A percentile compares a stretch with the other conserved stretches of the same genome.
phyloP scores from a whole-genome alignment of 768 basidiomycete species.

The Asterophora lycoperdoides region DNA sequence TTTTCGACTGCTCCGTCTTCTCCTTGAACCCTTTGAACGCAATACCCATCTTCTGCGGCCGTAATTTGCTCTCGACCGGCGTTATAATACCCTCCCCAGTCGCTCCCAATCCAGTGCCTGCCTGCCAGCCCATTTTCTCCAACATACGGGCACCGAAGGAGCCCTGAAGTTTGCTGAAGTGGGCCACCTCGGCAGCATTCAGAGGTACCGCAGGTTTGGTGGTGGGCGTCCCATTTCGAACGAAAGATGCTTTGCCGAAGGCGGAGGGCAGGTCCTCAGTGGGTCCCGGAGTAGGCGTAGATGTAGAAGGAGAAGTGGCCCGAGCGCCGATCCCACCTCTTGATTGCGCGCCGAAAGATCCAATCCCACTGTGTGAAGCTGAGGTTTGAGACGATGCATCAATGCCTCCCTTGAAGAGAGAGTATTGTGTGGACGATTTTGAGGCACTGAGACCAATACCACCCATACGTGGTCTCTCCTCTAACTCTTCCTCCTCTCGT shows the following conservation, averaged over 20 bases:
- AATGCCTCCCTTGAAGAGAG: slow-evolving; percentile 21
- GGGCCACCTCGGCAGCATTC: slow-evolving; percentile 62
- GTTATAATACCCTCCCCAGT: slow-evolving; percentile 80
- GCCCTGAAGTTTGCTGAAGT: slow-evolving; percentile 75
- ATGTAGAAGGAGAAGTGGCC: slow-evolving; percentile 21
- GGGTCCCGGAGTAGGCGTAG: slow-evolving; percentile 13
- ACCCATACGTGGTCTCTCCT: slow-evolving; percentile 34
- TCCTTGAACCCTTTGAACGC: slow-evolving; percentile 86
- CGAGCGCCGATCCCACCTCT: slow-evolving; percentile 27
- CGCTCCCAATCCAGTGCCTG: slow-evolving; percentile 74
- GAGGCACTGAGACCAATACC: slow-evolving; percentile 39
- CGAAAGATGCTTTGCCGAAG: slow-evolving; percentile 43
- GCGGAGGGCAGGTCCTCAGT: slow-evolving; percentile 35
- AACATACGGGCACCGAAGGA: slow-evolving; percentile 88
- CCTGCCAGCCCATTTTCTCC: slow-evolving; percentile 92
- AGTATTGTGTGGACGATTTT: slow-evolving; percentile 1
- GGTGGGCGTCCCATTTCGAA: slow-evolving; percentile 46
- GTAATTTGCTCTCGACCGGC: slow-evolving; percentile 80
- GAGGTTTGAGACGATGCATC: slow-evolving; percentile 22
- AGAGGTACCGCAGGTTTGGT: slow-evolving; percentile 50
- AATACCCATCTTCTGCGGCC: slow-evolving; percentile 84
- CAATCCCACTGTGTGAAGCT: slow-evolving; percentile 39
- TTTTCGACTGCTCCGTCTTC: slow-evolving; percentile 79
- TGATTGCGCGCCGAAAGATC: slow-evolving; percentile 25
- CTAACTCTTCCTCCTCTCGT: slow-evolving; percentile 47